Base-by-base conservation (phyloP, 345 rosid genomes). In the Schrenkiella parvula region DNA sequence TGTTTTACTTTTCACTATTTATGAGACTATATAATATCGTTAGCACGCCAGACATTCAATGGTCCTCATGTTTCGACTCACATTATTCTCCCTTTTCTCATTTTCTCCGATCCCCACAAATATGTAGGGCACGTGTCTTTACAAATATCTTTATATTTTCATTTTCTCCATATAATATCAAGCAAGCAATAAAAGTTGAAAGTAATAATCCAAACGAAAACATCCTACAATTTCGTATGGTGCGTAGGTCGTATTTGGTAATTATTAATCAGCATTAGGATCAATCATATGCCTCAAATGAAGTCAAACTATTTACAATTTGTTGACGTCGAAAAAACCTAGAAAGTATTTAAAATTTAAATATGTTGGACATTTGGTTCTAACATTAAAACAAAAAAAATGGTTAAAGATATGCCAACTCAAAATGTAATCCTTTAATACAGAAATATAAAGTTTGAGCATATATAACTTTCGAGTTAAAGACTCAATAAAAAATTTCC, bases 41-140 rank as follows among this genome's bases (percentile, higher is more conserved):
- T n/a, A 55, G 80, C 80, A 76, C 80, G 80, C 76, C 80, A 52
- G 80, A 76, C 80, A 70, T 64, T 47, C 54, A 47, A 64, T 70
- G 75, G 75, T 76, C 67, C 71, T 76, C 71, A 70, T 70, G 71
- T 76, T 63, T 47, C 52, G 54, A 54, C 46, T 70, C 38, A 10
- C 71, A 41, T 48, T 74, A 51, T 47, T 67, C 42, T 23, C 39
- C 43, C 22, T 39, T 76, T 46, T 11, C 61, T 63, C 43, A 63
- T 46, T 63, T 62, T 46, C 80, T 76, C 66, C 54, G 66, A 76
- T 76, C 75, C 54, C 66, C 61, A 63, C 64, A 69, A 48, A 37
- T 47, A 62, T 64, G 65, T 61, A 37, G 0, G 59, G 66, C 61
- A 76, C 71, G 64, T 76, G 60, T 46, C 58, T 46, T 23, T 44